Evolutionary conservation across 2,329 filamentous ascomycete genomes (phyloP), one percentile per base, ranked within the genome.

Genomic region (Claviceps pusilla): DNA sequence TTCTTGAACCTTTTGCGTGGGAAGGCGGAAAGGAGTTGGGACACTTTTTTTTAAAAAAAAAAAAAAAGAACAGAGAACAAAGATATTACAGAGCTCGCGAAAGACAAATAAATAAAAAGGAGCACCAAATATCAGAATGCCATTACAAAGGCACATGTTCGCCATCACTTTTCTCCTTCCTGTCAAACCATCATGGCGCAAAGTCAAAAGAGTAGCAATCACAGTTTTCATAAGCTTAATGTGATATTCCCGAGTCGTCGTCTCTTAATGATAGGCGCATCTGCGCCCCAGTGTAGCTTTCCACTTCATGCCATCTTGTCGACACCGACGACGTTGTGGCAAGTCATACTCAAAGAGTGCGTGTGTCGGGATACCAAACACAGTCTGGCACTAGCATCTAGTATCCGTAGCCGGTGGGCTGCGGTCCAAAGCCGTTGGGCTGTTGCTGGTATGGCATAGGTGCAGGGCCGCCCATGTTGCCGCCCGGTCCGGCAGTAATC

Each of bases 401-500:
- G 68, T 72, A 80, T 60, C 78, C 78, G 70, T 80, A 90, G 57
- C 87, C 89, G 59, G 91, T 97, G 52, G 87, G 79, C 74, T 96
- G 90, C 56, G 90, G 86, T 56, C 86, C 84, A 64, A 96, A 88
- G 55, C 91, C 91, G 66, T 96, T 97, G 28, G 87, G 76, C 65
- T 93, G 87, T 50, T 78, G 79, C 50, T 78, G 79, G 53, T 69
- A 94, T 3, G 85, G 82, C 51, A 80, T 79, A 10, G 86, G 84
- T 54, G 83, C 80, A 56, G 79, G 69, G 55, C 63, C 64, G 59
- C 75, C 56, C 58, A 59, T 57, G 52, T 53, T 69, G 65, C 76
- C 75, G 39, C 90, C 74, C 29, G 91, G 88, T 10, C 90, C 93
- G 64, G 94, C 89, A 42, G 93, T 98, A 62, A 98, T 86, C 90